A percentile compares a stretch with the other conserved stretches of the same genome.
Conservation (phyloP, 2,329 filamentous ascomycete genomes). For the Ceratocystis ficicola region DNA sequence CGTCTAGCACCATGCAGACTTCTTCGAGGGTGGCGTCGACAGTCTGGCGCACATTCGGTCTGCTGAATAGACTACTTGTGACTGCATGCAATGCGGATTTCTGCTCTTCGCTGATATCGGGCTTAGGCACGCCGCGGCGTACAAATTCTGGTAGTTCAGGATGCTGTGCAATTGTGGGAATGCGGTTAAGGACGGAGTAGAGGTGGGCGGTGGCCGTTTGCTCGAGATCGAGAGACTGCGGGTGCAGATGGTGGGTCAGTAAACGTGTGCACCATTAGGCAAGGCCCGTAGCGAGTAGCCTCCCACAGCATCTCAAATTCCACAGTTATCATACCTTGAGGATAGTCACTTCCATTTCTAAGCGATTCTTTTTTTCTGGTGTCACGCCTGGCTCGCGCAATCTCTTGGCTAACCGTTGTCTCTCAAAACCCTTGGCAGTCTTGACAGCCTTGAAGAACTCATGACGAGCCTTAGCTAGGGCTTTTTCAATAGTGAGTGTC, state of each 20-base stretch:
- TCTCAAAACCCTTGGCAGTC: conserved; percentile 61
- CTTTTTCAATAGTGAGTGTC: conserved; percentile 37
- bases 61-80: conserved; percentile 45
- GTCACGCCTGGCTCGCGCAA: conserved; percentile 37
- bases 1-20: conserved; percentile 38
- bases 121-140: conserved; percentile 37
- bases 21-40: conserved; percentile 38
- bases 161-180: conserved; percentile 41
- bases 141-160: conserved; percentile 40
- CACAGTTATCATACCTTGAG: conserved; percentile 36
- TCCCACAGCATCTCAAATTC: too few species aligned
- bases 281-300: background rate
- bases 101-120: conserved; percentile 42
- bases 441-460: conserved; percentile 57
- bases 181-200: conserved; percentile 41
- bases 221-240: conserved; percentile 44
- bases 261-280: background rate
- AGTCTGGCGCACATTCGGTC: conserved; percentile 38
- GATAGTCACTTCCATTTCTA: conserved; percentile 49
- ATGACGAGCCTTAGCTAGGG: conserved; percentile 44
- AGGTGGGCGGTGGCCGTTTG: conserved; percentile 46
- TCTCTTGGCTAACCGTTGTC: conserved; percentile 59
- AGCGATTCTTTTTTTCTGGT: conserved; percentile 42
- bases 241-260: conserved; percentile 15
- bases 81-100: conserved; percentile 44